Percentiles rank a stretch among this genome's conserved stretches.
These are phyloP conservation scores for Suillus placidus DNA, from an alignment of 768 basidiomycete genomes.

Conservation along the genomic window DNA sequence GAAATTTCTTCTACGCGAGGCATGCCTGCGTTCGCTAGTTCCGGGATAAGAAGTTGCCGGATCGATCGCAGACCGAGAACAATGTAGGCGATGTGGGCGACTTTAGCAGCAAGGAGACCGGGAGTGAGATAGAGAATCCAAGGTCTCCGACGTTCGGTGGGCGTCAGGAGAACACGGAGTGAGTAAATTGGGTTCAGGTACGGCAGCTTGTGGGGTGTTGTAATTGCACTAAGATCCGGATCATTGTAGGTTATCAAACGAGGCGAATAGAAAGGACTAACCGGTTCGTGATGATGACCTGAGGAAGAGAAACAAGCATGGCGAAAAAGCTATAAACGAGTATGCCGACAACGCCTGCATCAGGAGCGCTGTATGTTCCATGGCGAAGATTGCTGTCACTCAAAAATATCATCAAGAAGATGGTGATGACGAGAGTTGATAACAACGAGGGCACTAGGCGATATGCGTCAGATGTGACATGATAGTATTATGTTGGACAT, in stretches of 20 bases:
- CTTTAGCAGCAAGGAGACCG: constrained; percentile 51
- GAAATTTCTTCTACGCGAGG: constrained; percentile 47
- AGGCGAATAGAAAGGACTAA: constrained; percentile 34
- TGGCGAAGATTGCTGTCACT: constrained; percentile 63
- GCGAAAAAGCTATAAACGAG: constrained; percentile 65
- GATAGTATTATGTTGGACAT: constrained; percentile 22
- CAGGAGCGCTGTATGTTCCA: constrained; percentile 65
- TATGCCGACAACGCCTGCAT: constrained; percentile 60
- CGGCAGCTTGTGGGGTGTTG: constrained; percentile 77
- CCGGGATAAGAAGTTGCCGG: constrained; percentile 60
- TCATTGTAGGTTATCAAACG: neutral
- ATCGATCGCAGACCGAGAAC: constrained; percentile 46
- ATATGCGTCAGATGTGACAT: constrained; percentile 44
- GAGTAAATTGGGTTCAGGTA: constrained; percentile 60
- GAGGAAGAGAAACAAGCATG: constrained; percentile 69
- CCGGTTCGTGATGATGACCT: constrained; percentile 78
- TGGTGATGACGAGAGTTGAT: constrained; percentile 55
- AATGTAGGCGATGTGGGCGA: constrained; percentile 48
- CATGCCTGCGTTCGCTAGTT: constrained; percentile 41
- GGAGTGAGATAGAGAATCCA: constrained; percentile 85
- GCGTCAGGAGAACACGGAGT: constrained; percentile 73
- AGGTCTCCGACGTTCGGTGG: constrained; percentile 76
- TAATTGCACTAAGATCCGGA: constrained; percentile 61
- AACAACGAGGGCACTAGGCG: constrained; percentile 50
- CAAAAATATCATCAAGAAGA: constrained; percentile 59